phyloP scores from a whole-genome alignment of 345 rosid genomes.

The Bruguiera parviflora region DNA sequence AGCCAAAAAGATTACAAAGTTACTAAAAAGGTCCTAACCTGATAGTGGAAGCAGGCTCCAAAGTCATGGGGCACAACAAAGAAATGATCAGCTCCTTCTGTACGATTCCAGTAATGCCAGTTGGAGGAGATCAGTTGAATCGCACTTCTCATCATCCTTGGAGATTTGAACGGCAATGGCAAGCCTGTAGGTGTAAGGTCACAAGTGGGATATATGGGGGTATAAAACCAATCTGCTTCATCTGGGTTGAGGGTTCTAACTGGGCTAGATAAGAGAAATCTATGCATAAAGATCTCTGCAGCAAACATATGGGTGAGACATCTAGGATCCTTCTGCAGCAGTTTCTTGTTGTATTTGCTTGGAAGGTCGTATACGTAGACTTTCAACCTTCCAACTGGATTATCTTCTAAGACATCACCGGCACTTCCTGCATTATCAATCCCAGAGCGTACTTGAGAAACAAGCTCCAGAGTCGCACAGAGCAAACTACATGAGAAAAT shows the following conservation, averaged over 20 bases:
- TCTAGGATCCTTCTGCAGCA: slow-evolving; percentile 90
- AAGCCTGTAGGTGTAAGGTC: slow-evolving; percentile 95
- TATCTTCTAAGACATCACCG: slow-evolving; percentile 91
- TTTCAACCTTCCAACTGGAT: slow-evolving; percentile 90
- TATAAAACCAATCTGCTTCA: slow-evolving; percentile 96
- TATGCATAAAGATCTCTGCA: slow-evolving; percentile 88
- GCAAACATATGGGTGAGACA: slow-evolving; percentile 97
- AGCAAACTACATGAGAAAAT: not conserved
- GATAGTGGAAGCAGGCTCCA: slow-evolving; percentile 95
- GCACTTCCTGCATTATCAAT: slow-evolving; percentile 68
- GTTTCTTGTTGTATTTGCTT: slow-evolving; percentile 85
- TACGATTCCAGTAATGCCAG: slow-evolving; percentile 93
- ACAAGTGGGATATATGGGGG: slow-evolving; percentile 85
- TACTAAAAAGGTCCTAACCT: slow-evolving; percentile 38
- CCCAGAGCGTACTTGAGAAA: slow-evolving; percentile 1
- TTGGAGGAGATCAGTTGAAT: slow-evolving; percentile 74
- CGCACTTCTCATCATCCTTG: slow-evolving; percentile 91
- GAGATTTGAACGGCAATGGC: slow-evolving; percentile 93
- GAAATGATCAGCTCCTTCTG: slow-evolving; percentile 96
- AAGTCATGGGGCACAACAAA: slow-evolving; percentile 95
- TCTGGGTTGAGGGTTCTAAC: slow-evolving; percentile 81
- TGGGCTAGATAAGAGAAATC: slow-evolving; percentile 85
- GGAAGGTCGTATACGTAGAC: slow-evolving; percentile 91
- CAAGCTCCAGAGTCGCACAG: not conserved
- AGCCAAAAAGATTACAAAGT: not conserved